Evolutionary conservation across 164 flowering plant species (phyloP).

Genomic region (Saururus chinensis): DNA sequence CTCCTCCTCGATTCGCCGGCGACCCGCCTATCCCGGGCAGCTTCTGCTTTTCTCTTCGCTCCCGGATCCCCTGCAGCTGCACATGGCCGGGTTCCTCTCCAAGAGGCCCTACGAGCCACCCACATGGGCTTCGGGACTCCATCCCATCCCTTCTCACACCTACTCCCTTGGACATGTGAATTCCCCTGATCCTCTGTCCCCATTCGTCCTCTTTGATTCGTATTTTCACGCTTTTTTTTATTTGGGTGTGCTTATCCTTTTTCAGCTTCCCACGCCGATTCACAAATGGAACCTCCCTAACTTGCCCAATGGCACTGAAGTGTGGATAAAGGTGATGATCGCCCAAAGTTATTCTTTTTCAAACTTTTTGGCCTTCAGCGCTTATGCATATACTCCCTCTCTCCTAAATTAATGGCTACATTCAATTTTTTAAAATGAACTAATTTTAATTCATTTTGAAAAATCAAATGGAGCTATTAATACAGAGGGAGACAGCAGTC

Average conservation of each 20-base stretch:
- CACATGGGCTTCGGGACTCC: constrained; percentile 75
- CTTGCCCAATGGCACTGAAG: constrained; percentile 60
- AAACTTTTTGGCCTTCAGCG: neutral
- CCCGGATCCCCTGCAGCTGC: neutral
- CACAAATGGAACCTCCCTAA: constrained; percentile 90
- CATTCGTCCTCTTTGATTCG: constrained; percentile 1
- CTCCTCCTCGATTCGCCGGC: neutral
- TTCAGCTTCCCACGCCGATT: constrained; percentile 87
- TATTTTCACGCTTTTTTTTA: neutral
- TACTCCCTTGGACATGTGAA: constrained; percentile 72
- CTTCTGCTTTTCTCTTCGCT: neutral
- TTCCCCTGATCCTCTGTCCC: neutral
- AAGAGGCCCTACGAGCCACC: constrained; percentile 59
- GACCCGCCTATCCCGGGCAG: neutral
- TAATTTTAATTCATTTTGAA: too few species aligned
- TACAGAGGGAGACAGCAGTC: too few species aligned
- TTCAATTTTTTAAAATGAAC: too few species aligned
- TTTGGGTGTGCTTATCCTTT: neutral
- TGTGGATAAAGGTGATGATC: constrained; percentile 75
- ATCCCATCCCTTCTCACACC: constrained; percentile 54
- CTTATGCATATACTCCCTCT: neutral
- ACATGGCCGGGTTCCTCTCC: constrained; percentile 27
- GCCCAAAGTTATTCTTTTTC: neutral
- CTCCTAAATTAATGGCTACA: too few species aligned
- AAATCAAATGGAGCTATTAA: too few species aligned